Conservation (phyloP, 129 eudicot genomes). For the Tagetes patula region DNA sequence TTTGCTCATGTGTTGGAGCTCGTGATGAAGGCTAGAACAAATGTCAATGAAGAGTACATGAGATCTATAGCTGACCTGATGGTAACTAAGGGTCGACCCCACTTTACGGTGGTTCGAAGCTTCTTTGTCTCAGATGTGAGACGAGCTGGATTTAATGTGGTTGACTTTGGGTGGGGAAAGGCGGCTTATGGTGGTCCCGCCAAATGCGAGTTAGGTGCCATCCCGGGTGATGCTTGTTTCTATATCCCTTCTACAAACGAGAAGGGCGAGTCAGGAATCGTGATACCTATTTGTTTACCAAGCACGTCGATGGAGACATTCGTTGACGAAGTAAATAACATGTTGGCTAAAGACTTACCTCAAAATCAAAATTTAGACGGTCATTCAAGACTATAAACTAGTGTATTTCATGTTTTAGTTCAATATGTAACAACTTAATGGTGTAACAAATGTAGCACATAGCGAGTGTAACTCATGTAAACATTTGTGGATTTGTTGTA, state of each 20-base stretch:
- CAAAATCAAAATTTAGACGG: not conserved
- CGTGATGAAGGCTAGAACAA: not conserved
- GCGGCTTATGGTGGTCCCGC: not conserved
- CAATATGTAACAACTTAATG: no score
- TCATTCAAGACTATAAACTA: not conserved
- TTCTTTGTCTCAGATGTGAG: not conserved
- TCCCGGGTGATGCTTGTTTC: not conserved
- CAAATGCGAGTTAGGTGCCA: not conserved
- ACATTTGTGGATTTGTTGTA: no score
- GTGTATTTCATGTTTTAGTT: no score
- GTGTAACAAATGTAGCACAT: no score
- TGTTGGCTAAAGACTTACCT: not conserved
- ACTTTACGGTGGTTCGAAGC: not conserved
- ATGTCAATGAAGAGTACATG: not conserved
- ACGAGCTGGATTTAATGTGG: not conserved
- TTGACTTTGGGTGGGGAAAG: conserved; percentile 13
- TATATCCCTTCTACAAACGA: not conserved
- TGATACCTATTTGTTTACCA: not conserved
- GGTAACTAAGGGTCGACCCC: not conserved
- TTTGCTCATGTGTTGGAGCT: not conserved
- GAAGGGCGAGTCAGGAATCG: not conserved
- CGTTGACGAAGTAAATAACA: not conserved
- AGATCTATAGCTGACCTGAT: not conserved
- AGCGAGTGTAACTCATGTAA: no score
- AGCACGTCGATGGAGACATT: not conserved